These are phyloP conservation scores for Fusarium solani-melongenae DNA, from an alignment of 2,329 filamentous ascomycete species.

Conservation along the genomic window DNA sequence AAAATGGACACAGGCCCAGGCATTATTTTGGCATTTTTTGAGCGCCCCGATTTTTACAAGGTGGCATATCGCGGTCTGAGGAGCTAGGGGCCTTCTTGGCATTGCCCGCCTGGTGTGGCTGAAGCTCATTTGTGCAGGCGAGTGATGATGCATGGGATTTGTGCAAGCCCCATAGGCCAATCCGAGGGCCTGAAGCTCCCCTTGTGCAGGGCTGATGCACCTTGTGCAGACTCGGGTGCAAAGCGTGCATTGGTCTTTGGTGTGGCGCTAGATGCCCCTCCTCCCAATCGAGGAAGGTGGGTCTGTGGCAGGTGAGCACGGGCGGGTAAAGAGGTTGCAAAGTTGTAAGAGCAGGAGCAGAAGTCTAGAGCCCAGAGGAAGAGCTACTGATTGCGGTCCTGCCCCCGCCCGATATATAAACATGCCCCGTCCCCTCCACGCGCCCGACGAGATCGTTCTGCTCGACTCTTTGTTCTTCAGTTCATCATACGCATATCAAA, in stretches of 20 bases:
- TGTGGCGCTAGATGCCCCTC: conserved; percentile 43
- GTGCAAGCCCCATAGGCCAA: conserved; percentile 18
- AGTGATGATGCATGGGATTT: conserved; percentile 13
- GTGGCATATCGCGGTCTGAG: conserved; percentile 39
- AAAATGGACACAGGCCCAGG: conserved; percentile 50
- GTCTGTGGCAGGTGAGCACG: conserved; percentile 38
- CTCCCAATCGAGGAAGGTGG: conserved; percentile 38
- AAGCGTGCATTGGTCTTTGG: conserved; percentile 29
- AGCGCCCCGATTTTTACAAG: conserved; percentile 46
- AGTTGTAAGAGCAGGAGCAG: conserved; percentile 31
- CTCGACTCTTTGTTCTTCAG: conserved; percentile 50
- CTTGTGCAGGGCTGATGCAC: conserved; percentile 21
- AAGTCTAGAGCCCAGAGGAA: conserved; percentile 31
- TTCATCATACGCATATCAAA: conserved; percentile 39
- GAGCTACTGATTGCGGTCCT: conserved; percentile 67
- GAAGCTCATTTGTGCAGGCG: conserved; percentile 35
- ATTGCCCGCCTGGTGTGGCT: conserved; percentile 42
- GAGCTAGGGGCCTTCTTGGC: conserved; percentile 37
- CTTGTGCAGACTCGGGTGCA: conserved; percentile 36
- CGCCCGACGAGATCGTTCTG: conserved; percentile 58
- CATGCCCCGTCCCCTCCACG: conserved; percentile 63
- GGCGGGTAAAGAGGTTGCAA: conserved; percentile 24
- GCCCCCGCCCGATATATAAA: conserved; percentile 71
- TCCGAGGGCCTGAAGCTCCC: conserved; percentile 1
- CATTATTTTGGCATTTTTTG: conserved; percentile 50